Conservation (phyloP, 2,329 filamentous ascomycete species). For the Pyricularia sp. region DNA sequence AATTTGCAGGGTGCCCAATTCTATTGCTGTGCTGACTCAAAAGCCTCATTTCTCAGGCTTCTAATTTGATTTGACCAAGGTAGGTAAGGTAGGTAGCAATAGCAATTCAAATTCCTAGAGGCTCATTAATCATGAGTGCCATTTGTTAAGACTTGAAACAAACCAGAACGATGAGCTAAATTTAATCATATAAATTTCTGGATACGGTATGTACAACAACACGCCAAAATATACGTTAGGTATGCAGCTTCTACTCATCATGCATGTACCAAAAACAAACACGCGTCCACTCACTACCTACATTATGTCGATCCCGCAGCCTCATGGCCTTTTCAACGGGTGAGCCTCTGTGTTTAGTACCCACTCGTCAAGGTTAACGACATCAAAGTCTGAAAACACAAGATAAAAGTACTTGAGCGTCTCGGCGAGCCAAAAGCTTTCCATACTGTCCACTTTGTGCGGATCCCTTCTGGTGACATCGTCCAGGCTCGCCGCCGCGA, state of each 20-base stretch:
- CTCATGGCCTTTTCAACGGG: conserved; percentile 25
- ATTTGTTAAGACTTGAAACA: too few relatives aligned
- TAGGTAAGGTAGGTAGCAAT: background rate
- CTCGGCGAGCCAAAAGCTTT: conserved; percentile 63
- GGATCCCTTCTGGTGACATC: conserved; percentile 42
- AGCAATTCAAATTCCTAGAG: too few relatives aligned
- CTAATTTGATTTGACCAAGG: background rate
- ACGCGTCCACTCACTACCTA: background rate
- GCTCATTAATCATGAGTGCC: too few relatives aligned
- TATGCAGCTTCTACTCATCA: too few relatives aligned
- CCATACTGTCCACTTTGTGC: conserved; percentile 47
- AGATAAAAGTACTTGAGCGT: conserved; percentile 57
- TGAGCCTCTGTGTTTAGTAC: conserved; percentile 47
- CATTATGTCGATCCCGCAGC: background rate
- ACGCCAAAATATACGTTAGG: background rate
- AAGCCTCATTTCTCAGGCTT: background rate
- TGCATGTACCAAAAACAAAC: background rate
- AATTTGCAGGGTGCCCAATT: background rate
- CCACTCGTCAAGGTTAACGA: conserved; percentile 48
- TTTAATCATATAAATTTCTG: background rate
- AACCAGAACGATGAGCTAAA: too few relatives aligned
- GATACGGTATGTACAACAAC: background rate
- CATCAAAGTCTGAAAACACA: conserved; percentile 44
- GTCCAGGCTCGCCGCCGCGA: conserved; percentile 51
- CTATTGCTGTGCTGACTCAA: background rate